Base-by-base conservation (phyloP, 202 grass and related monocot species). In the Setaria italica region DNA sequence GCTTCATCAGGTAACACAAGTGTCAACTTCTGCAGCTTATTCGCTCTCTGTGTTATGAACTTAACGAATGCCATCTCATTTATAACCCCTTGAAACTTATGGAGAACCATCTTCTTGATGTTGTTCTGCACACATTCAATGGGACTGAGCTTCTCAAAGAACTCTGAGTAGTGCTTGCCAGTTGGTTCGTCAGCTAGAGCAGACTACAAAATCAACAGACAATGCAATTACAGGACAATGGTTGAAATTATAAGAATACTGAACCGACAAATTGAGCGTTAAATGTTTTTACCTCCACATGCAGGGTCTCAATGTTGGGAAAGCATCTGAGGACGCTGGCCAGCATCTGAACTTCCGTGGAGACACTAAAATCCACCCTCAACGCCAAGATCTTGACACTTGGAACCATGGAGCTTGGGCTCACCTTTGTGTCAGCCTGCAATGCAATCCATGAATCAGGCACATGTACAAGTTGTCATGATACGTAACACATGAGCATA, bases 371-470 rank as follows among this genome's bases (percentile, higher is more conserved):
- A 53, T 73, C 33, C 47, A 73, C 47, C 11, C 0, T 51, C 3
- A 53, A 53, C 1, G 47, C 46, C 70, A 73, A 51, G 25, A 73
- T 73, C 25, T 73, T 73, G 70, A 73, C 47, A 48, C 70, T 53
- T 41, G 88, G 88, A 4, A 90, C 45, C 49, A 55, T 59, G 14
- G 51, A 85, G 20, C 32, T 30, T 62, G 67, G 58, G 55, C 19
- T 82, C 47, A 50, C 45, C 34, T 58, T 81, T 53, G 80, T 90
- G 46, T 59, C 54, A 85, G 48, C 75, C 88, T 93, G 75, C 65
- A 81, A 46, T 20, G 53, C 19, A 82, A 78, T 53, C 34, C 35
- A 77, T 15, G 2, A 9, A 57, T 42, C 35, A 76, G 19, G 32
- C 9, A 57, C 73, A 57, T 57, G 21, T 12, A 62, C n/a, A 62